Base-by-base conservation (phyloP, 2,329 filamentous ascomycete genomes). In the Lasiodiplodia sp. region DNA sequence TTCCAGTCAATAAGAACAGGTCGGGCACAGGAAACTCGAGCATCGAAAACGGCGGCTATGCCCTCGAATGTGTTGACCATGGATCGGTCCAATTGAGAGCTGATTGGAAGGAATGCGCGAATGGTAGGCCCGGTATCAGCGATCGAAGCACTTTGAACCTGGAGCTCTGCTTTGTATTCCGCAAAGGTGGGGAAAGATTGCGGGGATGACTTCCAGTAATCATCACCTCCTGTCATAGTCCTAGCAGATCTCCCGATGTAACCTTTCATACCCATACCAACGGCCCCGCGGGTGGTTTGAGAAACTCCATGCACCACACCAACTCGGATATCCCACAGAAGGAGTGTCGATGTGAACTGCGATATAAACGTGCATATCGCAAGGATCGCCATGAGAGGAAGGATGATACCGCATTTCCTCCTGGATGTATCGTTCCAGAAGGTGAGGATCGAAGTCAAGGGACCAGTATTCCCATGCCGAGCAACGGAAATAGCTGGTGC, bases 151-250 rank as follows among this genome's bases (percentile, higher is more conserved):
- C 2, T 12, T 1, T 49, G 14, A 3, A 12, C 37, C 4, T 18
- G 12, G 2, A 44, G 58, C 10, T 63, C 25, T 34, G 7, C 11
- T 4, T 31, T 63, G 16, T 44, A 37, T 12, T 63, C 58, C 3
- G 58, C 58, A 21, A 63, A 63, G 1, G 40, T 37, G 4, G 58
- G 23, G 10, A 51, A 51, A 0, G 12, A 21, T 12, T 37, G 58
- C 3, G 58, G 57, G 14, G 57, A 25, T 47, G 57, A 31, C 4
- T 14, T n/a, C 38, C 57, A 49, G n/a, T 62, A 62, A 34, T 57
- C 23, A 1, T 37, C 4, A 4, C 6, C 53, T 38, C 28, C 37
- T 11, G 2, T 11, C 7, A 23, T n/a, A 1, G 18, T 38, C 10
- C 10, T 38, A 16, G 11, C 7, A 18, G 23, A 38, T 0, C n/a